Percentiles rank a stretch among this genome's conserved stretches.
phyloP scores from a whole-genome alignment of 202 grass and related monocot species.

The Brachypodium distachyon region DNA sequence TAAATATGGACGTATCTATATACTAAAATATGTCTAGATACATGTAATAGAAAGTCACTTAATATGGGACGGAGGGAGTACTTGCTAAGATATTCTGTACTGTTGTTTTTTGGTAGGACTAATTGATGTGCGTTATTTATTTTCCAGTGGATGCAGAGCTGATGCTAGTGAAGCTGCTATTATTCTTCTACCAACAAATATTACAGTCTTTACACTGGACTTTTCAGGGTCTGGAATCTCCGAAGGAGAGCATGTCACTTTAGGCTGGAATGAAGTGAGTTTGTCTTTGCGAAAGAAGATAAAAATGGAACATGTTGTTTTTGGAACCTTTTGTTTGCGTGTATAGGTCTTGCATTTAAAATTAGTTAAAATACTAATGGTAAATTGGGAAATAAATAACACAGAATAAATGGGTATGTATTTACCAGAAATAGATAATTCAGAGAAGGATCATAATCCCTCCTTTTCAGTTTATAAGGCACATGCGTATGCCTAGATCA shows the following conservation, averaged over 20 bases:
- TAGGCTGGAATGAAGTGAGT: slow-evolving; percentile 99
- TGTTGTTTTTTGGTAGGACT: slow-evolving; percentile 17
- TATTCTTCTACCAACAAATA: slow-evolving; percentile 95
- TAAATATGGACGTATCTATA: too few relatives aligned
- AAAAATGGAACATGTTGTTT: not conserved
- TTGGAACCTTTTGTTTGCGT: not conserved
- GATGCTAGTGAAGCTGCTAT: slow-evolving; percentile 98
- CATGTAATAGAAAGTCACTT: too few relatives aligned
- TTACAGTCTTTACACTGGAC: slow-evolving; percentile 97
- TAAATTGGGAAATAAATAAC: not conserved
- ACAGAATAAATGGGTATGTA: not conserved
- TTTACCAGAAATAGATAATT: slow-evolving; percentile 1
- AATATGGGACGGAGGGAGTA: too few relatives aligned
- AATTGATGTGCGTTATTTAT: slow-evolving; percentile 49
- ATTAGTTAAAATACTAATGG: not conserved
- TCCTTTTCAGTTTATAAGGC: too few relatives aligned
- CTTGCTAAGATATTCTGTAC: slow-evolving; percentile 3
- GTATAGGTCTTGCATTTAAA: not conserved
- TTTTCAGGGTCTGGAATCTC: slow-evolving; percentile 98
- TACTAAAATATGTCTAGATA: too few relatives aligned
- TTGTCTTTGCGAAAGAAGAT: slow-evolving; percentile 19
- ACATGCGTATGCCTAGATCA: too few relatives aligned
- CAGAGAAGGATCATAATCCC: not conserved
- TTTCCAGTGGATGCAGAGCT: slow-evolving; percentile 99
- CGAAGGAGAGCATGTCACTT: slow-evolving; percentile 98